phyloP scores from a whole-genome alignment of 768 basidiomycete genomes.

The Clitopilus hobsonii region DNA sequence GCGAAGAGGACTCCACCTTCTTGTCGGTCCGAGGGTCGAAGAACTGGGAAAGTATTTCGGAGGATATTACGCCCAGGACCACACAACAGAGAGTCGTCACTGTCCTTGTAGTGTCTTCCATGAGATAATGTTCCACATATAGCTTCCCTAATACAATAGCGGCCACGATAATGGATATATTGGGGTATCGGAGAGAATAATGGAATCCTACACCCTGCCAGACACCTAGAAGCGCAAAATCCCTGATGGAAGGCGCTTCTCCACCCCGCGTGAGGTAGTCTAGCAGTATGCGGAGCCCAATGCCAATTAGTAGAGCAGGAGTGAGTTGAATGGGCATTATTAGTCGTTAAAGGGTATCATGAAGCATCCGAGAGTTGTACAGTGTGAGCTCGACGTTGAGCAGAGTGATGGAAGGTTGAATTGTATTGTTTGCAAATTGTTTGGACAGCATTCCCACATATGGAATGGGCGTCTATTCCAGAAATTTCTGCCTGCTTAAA shows the following conservation, averaged over 20 bases:
- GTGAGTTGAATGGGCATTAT: constrained; percentile 44
- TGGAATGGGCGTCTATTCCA: too few relatives aligned
- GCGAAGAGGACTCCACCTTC: constrained; percentile 13
- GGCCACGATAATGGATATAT: constrained; percentile 51
- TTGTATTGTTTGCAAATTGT: not conserved
- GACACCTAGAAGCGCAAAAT: constrained; percentile 63
- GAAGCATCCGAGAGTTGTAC: constrained; percentile 11
- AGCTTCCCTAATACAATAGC: constrained; percentile 59
- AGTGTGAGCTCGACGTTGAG: not conserved
- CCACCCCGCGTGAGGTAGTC: constrained; percentile 49
- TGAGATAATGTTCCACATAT: constrained; percentile 53
- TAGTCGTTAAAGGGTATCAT: constrained; percentile 10
- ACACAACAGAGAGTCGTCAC: constrained; percentile 62
- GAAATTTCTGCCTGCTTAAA: too few relatives aligned
- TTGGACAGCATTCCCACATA: not conserved
- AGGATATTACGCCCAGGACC: constrained; percentile 63
- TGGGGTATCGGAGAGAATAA: constrained; percentile 53
- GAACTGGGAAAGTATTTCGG: constrained; percentile 66
- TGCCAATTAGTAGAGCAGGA: constrained; percentile 67
- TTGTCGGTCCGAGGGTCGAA: constrained; percentile 44
- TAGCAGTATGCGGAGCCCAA: constrained; percentile 67
- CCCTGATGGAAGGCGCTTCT: constrained; percentile 41
- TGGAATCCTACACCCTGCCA: constrained; percentile 77
- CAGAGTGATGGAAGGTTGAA: not conserved
- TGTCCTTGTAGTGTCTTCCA: constrained; percentile 49